Percentiles rank a stretch among this genome's conserved stretches.
Evolutionary conservation across 495 filamentous ascomycete genomes (phyloP).

Genomic region (Aspergillus steynii): DNA sequence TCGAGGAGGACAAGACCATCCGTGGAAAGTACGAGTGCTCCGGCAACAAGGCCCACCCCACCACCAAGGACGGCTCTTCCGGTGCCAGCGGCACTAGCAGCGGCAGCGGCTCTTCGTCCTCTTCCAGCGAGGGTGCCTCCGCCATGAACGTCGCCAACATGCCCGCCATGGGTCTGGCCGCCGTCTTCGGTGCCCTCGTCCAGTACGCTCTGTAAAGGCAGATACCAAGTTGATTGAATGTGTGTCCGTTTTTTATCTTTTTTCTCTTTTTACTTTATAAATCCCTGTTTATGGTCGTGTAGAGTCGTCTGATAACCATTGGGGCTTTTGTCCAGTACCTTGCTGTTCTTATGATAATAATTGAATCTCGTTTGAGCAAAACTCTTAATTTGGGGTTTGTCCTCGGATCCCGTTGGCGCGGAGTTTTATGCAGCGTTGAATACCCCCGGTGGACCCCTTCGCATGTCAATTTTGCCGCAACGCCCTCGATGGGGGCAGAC

Average conservation of each 20-base stretch:
- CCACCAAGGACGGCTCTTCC: constrained; percentile 46
- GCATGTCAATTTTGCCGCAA: not conserved
- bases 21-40: constrained; percentile 64
- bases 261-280: constrained; percentile 20
- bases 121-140: constrained; percentile 41
- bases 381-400: constrained; percentile 29
- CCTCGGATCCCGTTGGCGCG: constrained; percentile 16
- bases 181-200: constrained; percentile 45
- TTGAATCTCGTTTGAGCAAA: constrained; percentile 45
- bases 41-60: constrained; percentile 40
- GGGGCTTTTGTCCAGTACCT: constrained; percentile 37
- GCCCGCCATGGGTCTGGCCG: constrained; percentile 44
- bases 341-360: constrained; percentile 52
- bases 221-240: constrained; percentile 17
- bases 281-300: constrained; percentile 26
- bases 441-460: not conserved
- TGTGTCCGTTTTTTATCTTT: constrained; percentile 26
- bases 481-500: not conserved
- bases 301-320: constrained; percentile 41
- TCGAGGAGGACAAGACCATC: constrained; percentile 50
- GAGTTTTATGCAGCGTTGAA: constrained; percentile 3
- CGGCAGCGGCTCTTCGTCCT: constrained; percentile 29
- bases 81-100: constrained; percentile 30
- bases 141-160: constrained; percentile 40
- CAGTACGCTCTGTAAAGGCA: constrained; percentile 47